These are phyloP conservation scores for Alisma plantagoaquatica DNA, from an alignment of 106 monocot species.

Conservation along the genomic window DNA sequence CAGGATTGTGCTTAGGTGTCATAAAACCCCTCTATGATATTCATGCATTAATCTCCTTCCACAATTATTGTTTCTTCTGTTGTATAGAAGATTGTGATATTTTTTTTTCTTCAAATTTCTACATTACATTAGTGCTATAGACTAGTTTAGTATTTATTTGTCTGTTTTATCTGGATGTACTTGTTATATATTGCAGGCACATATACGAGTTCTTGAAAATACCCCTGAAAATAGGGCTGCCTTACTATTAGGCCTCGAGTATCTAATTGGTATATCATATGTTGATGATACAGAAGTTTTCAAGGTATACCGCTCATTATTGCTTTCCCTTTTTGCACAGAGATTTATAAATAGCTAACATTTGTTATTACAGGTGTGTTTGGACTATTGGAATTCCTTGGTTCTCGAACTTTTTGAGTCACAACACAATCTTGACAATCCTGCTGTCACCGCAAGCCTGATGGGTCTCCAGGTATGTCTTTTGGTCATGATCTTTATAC, in stretches of 20 bases:
- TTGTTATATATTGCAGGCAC: constrained; percentile 75
- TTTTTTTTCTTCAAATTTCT: too few relatives aligned
- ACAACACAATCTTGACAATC: constrained; percentile 66
- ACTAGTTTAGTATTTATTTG: too few relatives aligned
- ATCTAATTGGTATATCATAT: constrained; percentile 94
- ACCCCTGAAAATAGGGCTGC: constrained; percentile 56
- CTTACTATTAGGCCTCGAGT: constrained; percentile 82
- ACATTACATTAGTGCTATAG: too few relatives aligned
- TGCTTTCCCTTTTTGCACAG: too few relatives aligned
- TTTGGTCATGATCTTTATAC: too few relatives aligned
- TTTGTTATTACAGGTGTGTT: constrained; percentile 58
- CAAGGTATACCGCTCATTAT: constrained; percentile 42
- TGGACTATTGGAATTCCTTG: constrained; percentile 96
- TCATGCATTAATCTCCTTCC: too few relatives aligned
- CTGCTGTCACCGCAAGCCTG: constrained; percentile 61
- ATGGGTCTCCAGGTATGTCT: constrained; percentile 84
- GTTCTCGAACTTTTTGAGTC: constrained; percentile 89
- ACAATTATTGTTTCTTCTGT: too few relatives aligned
- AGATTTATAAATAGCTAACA: too few relatives aligned
- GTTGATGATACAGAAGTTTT: constrained; percentile 99
- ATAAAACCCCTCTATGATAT: too few relatives aligned
- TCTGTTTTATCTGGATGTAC: too few relatives aligned
- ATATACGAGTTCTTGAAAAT: constrained; percentile 78
- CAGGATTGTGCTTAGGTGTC: too few relatives aligned
- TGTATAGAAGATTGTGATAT: too few relatives aligned